These are phyloP conservation scores for Russula sp. DNA, from an alignment of 768 basidiomycete species.

Conservation along the genomic window DNA sequence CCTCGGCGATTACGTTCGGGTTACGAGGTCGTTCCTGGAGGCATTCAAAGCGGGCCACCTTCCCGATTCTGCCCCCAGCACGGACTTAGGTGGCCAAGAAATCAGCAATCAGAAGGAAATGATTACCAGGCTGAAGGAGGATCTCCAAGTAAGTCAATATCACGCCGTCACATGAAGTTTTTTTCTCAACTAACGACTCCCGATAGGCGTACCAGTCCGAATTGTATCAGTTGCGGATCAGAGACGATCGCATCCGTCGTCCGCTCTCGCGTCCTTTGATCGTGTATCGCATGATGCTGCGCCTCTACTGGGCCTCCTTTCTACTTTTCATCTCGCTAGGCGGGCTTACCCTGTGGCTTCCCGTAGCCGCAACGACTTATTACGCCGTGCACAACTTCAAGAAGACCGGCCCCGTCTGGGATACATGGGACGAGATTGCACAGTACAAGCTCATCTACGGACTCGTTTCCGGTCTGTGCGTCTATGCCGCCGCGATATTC, in stretches of 20 bases:
- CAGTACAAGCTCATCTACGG: conserved; percentile 86
- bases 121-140: conserved; percentile 29
- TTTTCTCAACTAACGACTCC: neutral
- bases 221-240: conserved; percentile 59
- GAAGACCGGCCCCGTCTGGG: conserved; percentile 73
- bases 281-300: conserved; percentile 55
- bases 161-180: neutral
- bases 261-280: conserved; percentile 50
- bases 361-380: conserved; percentile 65
- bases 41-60: conserved; percentile 45
- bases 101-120: conserved; percentile 24
- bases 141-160: conserved; percentile 49
- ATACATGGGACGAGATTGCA: conserved; percentile 86
- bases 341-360: conserved; percentile 76
- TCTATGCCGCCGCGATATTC: conserved; percentile 50
- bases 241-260: conserved; percentile 77
- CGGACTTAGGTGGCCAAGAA: conserved; percentile 20
- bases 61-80: conserved; percentile 27
- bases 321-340: conserved; percentile 63
- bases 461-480: conserved; percentile 59
- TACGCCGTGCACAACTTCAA: conserved; percentile 70
- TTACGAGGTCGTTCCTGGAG: conserved; percentile 68
- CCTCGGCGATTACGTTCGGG: conserved; percentile 76
- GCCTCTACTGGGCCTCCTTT: conserved; percentile 54
- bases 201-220: conserved; percentile 69